Evolutionary conservation across 805 yeast species (phyloP).

Genomic region (Metschnikowia baotianmanensis): DNA sequence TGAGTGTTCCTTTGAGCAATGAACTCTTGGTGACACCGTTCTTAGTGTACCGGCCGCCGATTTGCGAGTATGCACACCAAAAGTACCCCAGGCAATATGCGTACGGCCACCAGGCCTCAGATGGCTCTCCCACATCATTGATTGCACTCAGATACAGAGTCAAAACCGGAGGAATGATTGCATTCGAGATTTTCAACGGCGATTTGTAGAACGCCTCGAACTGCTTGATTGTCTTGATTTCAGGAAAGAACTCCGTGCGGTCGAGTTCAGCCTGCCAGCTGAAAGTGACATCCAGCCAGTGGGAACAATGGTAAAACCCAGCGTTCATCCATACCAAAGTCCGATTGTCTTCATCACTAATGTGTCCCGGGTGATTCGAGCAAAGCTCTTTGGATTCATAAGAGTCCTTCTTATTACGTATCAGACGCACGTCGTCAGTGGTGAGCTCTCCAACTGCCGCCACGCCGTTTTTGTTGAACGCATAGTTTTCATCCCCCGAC

Average conservation of each 20-base stretch:
- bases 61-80: conserved; percentile 60
- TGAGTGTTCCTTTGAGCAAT: conserved; percentile 44
- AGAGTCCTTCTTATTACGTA: conserved; percentile 17
- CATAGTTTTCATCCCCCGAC: conserved; percentile 29
- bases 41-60: conserved; percentile 45
- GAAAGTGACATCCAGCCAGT: conserved; percentile 20
- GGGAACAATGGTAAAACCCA: conserved; percentile 58
- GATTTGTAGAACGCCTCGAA: conserved; percentile 28
- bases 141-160: not conserved
- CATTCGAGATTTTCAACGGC: conserved; percentile 41
- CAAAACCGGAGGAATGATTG: conserved; percentile 22
- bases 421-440: conserved; percentile 25
- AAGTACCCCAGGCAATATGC: conserved; percentile 52
- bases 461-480: conserved; percentile 31
- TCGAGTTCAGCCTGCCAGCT: conserved; percentile 36
- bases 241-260: conserved; percentile 23
- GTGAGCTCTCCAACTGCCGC: conserved; percentile 34
- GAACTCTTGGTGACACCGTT: conserved; percentile 24
- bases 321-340: conserved; percentile 66
- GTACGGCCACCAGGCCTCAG: conserved; percentile 12
- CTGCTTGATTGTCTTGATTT: conserved; percentile 21
- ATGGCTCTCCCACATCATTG: conserved; percentile 16
- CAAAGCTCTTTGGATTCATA: conserved; percentile 47
- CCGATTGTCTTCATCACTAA: conserved; percentile 47
- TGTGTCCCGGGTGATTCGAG: conserved; percentile 62